Evolutionary conservation across 2,329 filamentous ascomycete genomes (phyloP).

Genomic region (Sarocladium kiliense): DNA sequence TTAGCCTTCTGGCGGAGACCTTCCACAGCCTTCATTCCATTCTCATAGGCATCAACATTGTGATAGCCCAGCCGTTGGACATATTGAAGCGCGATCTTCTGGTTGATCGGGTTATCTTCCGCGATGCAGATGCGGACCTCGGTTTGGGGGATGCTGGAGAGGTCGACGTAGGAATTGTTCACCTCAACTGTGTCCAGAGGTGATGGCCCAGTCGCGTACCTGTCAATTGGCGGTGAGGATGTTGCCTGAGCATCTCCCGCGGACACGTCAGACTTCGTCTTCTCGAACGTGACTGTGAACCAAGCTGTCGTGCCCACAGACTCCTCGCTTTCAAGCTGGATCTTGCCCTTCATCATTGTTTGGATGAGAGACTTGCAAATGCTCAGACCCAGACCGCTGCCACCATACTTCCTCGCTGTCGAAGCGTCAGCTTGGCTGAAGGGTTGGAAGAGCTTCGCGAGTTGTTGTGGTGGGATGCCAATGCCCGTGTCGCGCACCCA

Average conservation of each 20-base stretch:
- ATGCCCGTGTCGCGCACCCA: constrained; percentile 89
- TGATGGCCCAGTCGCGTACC: constrained; percentile 17
- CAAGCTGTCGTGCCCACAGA: constrained; percentile 66
- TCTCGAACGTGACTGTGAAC: constrained; percentile 83
- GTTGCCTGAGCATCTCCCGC: constrained; percentile 46
- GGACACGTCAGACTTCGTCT: constrained; percentile 60
- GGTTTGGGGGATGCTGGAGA: constrained; percentile 69
- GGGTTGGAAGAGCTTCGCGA: constrained; percentile 82
- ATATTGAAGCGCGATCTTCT: constrained; percentile 89
- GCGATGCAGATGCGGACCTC: constrained; percentile 86
- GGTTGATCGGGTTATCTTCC: constrained; percentile 92
- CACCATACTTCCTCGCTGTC: constrained; percentile 85
- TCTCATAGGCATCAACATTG: constrained; percentile 79
- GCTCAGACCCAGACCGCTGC: constrained; percentile 83
- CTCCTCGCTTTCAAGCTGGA: constrained; percentile 73
- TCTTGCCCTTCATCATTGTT: constrained; percentile 82
- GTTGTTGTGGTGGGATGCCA: constrained; percentile 76
- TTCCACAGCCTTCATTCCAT: constrained; percentile 83
- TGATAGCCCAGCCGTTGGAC: constrained; percentile 80
- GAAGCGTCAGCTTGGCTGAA: constrained; percentile 92
- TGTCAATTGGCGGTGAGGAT: constrained; percentile 29
- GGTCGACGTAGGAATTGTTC: constrained; percentile 51
- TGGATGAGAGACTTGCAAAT: constrained; percentile 95
- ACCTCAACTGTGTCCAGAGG: constrained; percentile 1
- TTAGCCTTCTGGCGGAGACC: constrained; percentile 69